Evolutionary conservation across 768 basidiomycete genomes (phyloP), one percentile per base, ranked within the genome.

Genomic region (Amanita jacksonii): DNA sequence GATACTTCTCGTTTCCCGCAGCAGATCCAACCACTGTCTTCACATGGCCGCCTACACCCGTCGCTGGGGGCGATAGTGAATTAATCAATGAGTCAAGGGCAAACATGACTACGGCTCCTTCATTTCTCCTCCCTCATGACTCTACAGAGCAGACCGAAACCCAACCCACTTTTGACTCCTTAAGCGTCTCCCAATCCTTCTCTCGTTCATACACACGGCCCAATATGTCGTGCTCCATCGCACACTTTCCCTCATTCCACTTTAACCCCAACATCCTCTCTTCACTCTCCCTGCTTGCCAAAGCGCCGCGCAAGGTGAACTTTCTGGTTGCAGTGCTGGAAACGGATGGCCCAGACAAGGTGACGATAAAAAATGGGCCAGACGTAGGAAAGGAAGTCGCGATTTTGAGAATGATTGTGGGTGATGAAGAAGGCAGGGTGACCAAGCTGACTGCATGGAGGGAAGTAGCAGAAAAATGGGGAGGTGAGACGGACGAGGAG

Each of bases 371-470:
- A 59, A 79, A 74, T 40, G 86, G 86, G 0, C 52, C 53, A 3
- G 81, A 87, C 43, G 77, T 80, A 3, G 87, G 85, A 6, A 77
- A 74, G 46, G 75, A 83, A 47, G 74, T 86, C 0, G 73, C 72
- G 0, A 56, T 89, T 33, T 59, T 89, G 22, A 83, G 77, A 54
- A 64, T 87, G 54, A 75, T 89, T 37, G 59, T 89, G 19, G 81
- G 82, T 8, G 84, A 88, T 52, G 83, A 86, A 42, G 73, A 73
- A 22, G 80, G 81, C 1, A 68, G 61, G 1, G 70, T 88, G 5
- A 76, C 76, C 53, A 85, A 80, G 60, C 57, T 89, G 13, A 82
- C 81, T 3, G 85, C 80, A 9, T 90, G 87, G 87, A 66, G 85
- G 43, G 80, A 87, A 36, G 63, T 73, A 3, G 87, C 87, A 8